Conservation (phyloP, 176 grass and related monocot genomes). For the Carex parvula region DNA sequence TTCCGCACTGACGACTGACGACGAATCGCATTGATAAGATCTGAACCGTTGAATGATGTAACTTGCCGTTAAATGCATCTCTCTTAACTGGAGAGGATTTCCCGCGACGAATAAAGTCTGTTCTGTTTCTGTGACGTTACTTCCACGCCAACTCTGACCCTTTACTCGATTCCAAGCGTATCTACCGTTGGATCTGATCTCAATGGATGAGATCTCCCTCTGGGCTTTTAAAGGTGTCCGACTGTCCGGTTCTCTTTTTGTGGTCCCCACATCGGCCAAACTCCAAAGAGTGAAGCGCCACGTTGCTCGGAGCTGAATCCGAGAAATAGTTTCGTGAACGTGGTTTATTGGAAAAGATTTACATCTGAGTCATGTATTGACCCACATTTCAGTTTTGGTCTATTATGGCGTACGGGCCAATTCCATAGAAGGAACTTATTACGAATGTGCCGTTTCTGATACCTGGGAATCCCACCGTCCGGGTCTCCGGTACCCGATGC, state of each 20-base stretch:
- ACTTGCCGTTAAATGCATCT: not conserved
- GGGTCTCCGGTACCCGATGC: not conserved
- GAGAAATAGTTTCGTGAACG: not conserved
- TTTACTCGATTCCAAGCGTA: slow-evolving; percentile 22
- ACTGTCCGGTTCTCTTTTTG: not conserved
- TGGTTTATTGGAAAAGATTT: not conserved
- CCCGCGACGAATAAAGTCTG: not conserved
- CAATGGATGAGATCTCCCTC: not conserved
- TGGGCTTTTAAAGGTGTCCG: not conserved
- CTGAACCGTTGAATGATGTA: not conserved
- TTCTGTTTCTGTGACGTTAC: slow-evolving; percentile 27
- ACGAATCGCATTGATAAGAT: no score
- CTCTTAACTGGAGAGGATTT: not conserved
- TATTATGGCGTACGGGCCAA: not conserved
- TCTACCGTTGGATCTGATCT: slow-evolving; percentile 13
- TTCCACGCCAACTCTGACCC: slow-evolving; percentile 38
- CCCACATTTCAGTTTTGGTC: not conserved
- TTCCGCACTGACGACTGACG: no score
- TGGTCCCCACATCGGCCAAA: slow-evolving; percentile 1
- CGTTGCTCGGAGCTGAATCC: slow-evolving; percentile 19
- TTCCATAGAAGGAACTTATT: not conserved
- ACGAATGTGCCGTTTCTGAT: slow-evolving; percentile 27
- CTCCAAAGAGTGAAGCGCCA: slow-evolving; percentile 9
- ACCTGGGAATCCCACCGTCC: slow-evolving; percentile 26
- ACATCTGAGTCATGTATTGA: not conserved